Percentiles rank a stretch among this genome's conserved stretches.
These are phyloP conservation scores for Irineochytrium annulatum DNA, from an alignment of 192 early-diverging fungal species.

Conservation along the genomic window DNA sequence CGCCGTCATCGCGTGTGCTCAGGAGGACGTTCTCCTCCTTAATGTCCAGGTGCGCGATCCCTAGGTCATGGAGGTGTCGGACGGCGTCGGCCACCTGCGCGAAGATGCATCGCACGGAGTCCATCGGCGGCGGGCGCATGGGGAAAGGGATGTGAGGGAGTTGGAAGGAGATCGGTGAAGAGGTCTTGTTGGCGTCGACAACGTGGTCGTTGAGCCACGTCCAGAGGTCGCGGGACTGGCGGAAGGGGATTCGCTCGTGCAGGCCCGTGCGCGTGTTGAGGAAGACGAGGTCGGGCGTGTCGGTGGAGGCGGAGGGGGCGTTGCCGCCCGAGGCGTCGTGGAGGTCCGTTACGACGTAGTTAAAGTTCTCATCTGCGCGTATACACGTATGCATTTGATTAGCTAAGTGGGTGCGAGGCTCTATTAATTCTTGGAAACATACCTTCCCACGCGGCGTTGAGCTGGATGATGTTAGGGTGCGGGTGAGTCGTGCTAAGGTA, in stretches of 20 bases:
- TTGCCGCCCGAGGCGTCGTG: conserved; percentile 35
- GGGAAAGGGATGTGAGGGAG: background rate
- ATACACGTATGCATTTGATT: too few species aligned
- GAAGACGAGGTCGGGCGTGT: background rate
- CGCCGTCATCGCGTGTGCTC: background rate
- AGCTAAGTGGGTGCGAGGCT: too few species aligned
- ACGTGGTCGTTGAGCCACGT: too few species aligned
- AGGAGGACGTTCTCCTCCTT: conserved; percentile 60
- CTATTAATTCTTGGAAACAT: too few species aligned
- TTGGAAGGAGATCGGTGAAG: background rate
- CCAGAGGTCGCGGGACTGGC: background rate
- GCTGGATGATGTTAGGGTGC: background rate
- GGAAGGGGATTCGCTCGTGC: too few species aligned
- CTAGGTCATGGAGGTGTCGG: conserved; percentile 34
- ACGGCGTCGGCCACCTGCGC: conserved; percentile 40
- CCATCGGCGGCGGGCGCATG: background rate
- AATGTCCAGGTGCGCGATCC: conserved; percentile 52
- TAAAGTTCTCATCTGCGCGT: conserved; percentile 35
- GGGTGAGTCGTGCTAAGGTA: background rate
- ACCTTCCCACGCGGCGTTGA: background rate
- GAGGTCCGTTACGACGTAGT: conserved; percentile 43
- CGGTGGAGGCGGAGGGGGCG: background rate
- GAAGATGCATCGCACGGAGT: conserved; percentile 28
- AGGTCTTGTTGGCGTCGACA: too few species aligned
- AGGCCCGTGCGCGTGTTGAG: background rate